Evolutionary conservation across 768 basidiomycete species (phyloP).

Genomic region (Kwoniella botswanensis): DNA sequence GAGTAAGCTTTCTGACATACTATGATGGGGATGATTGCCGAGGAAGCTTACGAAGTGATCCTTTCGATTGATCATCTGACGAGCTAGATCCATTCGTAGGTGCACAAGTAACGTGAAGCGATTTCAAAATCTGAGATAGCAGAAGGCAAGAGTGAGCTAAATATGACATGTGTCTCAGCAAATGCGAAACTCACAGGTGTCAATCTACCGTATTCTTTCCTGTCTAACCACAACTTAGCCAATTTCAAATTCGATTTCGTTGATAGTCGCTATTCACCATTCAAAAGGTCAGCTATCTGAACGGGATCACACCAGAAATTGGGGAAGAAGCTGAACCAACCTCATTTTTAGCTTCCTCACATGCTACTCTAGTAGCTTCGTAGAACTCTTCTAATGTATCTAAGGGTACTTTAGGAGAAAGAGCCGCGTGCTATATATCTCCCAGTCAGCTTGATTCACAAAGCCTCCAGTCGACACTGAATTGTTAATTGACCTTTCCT

Average conservation of each 20-base stretch:
- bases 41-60: slow-evolving; percentile 77
- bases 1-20: too few relatives aligned
- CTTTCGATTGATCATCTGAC: slow-evolving; percentile 74
- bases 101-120: slow-evolving; percentile 54
- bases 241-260: slow-evolving; percentile 96
- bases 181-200: slow-evolving; percentile 65
- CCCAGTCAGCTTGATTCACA: too few relatives aligned
- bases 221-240: slow-evolving; percentile 95
- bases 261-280: slow-evolving; percentile 72
- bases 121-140: slow-evolving; percentile 47
- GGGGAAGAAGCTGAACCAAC: slow-evolving; percentile 60
- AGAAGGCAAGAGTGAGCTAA: neutral
- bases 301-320: too few relatives aligned
- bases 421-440: slow-evolving; percentile 43
- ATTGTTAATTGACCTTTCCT: slow-evolving; percentile 67
- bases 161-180: neutral
- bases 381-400: slow-evolving; percentile 94
- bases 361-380: slow-evolving; percentile 83
- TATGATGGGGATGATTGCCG: too few relatives aligned
- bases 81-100: slow-evolving; percentile 49
- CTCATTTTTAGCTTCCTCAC: slow-evolving; percentile 95
- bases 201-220: slow-evolving; percentile 84
- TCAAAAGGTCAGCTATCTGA: too few relatives aligned
- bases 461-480: too few relatives aligned
- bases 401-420: slow-evolving; percentile 62